Percentiles rank a stretch among this genome's conserved stretches.
These are phyloP conservation scores for Tricholoma bakamatsutake DNA, from an alignment of 768 basidiomycete genomes.

Conservation along the genomic window DNA sequence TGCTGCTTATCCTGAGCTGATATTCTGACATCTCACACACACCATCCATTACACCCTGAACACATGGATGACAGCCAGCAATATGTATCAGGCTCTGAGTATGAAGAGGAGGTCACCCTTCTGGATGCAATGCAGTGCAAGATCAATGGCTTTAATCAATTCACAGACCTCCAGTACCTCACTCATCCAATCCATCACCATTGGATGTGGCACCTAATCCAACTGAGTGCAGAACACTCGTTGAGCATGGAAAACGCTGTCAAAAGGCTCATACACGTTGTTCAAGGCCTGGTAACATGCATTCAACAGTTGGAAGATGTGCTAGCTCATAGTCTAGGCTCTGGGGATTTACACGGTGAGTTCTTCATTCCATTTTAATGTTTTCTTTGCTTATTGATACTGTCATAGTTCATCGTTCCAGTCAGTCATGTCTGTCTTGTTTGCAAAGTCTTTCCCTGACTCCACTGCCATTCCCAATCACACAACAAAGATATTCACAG, in stretches of 20 bases:
- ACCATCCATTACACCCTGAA: no score
- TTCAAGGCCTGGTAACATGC: not conserved
- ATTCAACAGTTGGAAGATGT: not conserved
- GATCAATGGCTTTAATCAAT: no score
- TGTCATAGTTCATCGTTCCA: not conserved
- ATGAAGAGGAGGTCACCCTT: no score
- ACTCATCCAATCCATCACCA: not conserved
- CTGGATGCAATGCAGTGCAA: no score
- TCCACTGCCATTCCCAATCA: not conserved
- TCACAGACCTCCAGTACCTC: no score
- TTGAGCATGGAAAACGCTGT: not conserved
- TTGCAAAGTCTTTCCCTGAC: not conserved
- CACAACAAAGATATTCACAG: not conserved
- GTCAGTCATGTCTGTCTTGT: not conserved
- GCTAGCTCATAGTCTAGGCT: not conserved
- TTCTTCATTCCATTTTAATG: not conserved
- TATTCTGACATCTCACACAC: not conserved
- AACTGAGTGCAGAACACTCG: not conserved
- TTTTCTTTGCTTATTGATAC: not conserved
- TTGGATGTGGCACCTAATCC: not conserved
- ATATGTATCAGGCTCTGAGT: no score
- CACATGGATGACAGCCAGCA: no score
- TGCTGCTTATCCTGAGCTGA: not conserved
- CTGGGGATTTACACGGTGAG: not conserved
- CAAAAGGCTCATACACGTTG: not conserved